Conservation (phyloP, 805 yeast genomes). For the Pichia insulana region DNA sequence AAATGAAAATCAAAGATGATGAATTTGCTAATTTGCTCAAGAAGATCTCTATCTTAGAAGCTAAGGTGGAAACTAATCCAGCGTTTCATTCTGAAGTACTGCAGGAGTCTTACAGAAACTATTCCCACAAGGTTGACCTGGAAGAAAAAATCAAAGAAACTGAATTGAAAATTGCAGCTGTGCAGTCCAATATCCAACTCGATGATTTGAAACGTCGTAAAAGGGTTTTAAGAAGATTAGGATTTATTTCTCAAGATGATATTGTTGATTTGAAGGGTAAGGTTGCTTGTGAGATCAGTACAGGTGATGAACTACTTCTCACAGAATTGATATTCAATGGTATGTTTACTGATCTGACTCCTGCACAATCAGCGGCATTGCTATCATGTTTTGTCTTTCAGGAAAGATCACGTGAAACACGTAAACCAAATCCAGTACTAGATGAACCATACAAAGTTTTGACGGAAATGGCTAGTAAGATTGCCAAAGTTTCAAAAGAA, state of each 20-base stretch:
- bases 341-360: constrained; percentile 76
- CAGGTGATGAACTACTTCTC: constrained; percentile 77
- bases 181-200: constrained; percentile 85
- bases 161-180: constrained; percentile 63
- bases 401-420: constrained; percentile 84
- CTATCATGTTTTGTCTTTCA: constrained; percentile 95
- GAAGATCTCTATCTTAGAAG: constrained; percentile 76
- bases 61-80: constrained; percentile 64
- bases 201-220: constrained; percentile 91
- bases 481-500: constrained; percentile 84
- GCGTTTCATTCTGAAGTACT: constrained; percentile 53
- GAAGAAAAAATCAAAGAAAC: constrained; percentile 49
- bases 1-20: constrained; percentile 74
- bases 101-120: constrained; percentile 54
- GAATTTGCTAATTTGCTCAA: constrained; percentile 63
- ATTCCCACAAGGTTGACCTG: constrained; percentile 54
- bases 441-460: constrained; percentile 86
- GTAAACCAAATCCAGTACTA: constrained; percentile 78
- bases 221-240: constrained; percentile 85
- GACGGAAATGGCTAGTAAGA: constrained; percentile 84
- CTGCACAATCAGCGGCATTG: constrained; percentile 88
- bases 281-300: constrained; percentile 83
- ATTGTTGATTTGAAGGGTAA: constrained; percentile 94
- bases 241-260: constrained; percentile 79
- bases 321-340: constrained; percentile 95